phyloP scores from a whole-genome alignment of 805 yeast species.

The Sungouiella thailandica region DNA sequence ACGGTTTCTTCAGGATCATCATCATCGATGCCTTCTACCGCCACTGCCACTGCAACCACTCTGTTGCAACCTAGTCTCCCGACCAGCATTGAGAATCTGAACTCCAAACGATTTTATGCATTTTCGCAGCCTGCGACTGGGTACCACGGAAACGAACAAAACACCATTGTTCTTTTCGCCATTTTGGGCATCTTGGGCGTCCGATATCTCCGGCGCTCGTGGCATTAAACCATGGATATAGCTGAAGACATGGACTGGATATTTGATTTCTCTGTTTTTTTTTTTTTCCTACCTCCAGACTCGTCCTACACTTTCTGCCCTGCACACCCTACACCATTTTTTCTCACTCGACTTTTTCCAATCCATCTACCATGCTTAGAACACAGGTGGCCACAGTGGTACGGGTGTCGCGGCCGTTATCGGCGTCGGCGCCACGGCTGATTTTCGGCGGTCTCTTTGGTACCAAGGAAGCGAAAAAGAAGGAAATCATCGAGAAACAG shows the following conservation, averaged over 20 bases:
- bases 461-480: conserved; percentile 24
- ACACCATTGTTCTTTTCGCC: background rate
- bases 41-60: conserved; percentile 3
- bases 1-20: conserved; percentile 5
- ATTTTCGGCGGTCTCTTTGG: conserved; percentile 34
- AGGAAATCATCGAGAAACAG: conserved; percentile 35
- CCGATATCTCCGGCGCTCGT: too few relatives aligned
- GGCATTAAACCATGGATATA: too few relatives aligned
- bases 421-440: conserved; percentile 12
- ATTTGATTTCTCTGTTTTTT: too few relatives aligned
- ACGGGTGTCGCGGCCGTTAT: conserved; percentile 3
- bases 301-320: too few relatives aligned
- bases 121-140: background rate
- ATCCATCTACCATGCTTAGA: too few relatives aligned
- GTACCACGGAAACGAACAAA: too few relatives aligned
- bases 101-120: conserved; percentile 1
- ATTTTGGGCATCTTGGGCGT: background rate
- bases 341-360: background rate
- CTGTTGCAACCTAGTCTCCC: conserved; percentile 1
- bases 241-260: too few relatives aligned
- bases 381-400: background rate
- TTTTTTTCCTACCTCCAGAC: too few relatives aligned
- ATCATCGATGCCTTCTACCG: conserved; percentile 5
- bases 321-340: too few relatives aligned
- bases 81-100: conserved; percentile 2